These are phyloP conservation scores for Plantago rigida DNA, from an alignment of 305 asterid genomes.

Conservation along the genomic window DNA sequence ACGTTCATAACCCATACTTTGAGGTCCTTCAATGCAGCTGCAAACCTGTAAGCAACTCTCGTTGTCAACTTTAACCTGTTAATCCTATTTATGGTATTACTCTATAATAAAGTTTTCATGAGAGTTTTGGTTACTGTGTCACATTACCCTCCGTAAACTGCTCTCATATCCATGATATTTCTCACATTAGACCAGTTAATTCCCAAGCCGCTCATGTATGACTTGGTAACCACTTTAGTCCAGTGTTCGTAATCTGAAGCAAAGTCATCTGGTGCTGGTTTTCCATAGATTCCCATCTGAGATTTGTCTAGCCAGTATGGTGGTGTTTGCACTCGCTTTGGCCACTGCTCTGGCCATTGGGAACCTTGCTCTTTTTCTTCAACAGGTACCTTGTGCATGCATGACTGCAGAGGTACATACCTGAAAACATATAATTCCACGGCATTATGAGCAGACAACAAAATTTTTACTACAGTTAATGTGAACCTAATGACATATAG, in stretches of 20 bases:
- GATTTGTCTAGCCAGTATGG: constrained; percentile 76
- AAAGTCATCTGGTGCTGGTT: constrained; percentile 79
- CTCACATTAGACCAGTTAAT: constrained; percentile 68
- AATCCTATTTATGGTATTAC: not conserved
- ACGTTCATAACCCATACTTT: constrained; percentile 86
- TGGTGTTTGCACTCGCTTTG: constrained; percentile 46
- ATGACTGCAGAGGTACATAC: constrained; percentile 75
- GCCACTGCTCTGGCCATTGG: constrained; percentile 86
- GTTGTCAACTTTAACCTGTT: not conserved
- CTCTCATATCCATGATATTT: constrained; percentile 91
- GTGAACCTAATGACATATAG: not conserved
- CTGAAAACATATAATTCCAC: constrained; percentile 34
- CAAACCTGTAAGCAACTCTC: constrained; percentile 51
- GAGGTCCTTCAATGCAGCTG: constrained; percentile 75
- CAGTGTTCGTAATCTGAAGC: constrained; percentile 58
- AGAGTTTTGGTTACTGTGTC: constrained; percentile 11
- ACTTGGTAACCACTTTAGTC: constrained; percentile 51
- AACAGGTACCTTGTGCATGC: constrained; percentile 59
- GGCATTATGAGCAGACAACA: not conserved
- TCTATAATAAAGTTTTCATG: too few relatives aligned
- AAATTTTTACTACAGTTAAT: not conserved
- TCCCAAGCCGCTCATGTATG: constrained; percentile 59
- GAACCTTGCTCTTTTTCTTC: constrained; percentile 59
- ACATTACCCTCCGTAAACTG: constrained; percentile 84
- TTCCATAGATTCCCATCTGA: constrained; percentile 68